Percentiles rank a stretch among this genome's conserved stretches.
Conservation (phyloP, 495 filamentous ascomycete species). For the Tuber aestivum region DNA sequence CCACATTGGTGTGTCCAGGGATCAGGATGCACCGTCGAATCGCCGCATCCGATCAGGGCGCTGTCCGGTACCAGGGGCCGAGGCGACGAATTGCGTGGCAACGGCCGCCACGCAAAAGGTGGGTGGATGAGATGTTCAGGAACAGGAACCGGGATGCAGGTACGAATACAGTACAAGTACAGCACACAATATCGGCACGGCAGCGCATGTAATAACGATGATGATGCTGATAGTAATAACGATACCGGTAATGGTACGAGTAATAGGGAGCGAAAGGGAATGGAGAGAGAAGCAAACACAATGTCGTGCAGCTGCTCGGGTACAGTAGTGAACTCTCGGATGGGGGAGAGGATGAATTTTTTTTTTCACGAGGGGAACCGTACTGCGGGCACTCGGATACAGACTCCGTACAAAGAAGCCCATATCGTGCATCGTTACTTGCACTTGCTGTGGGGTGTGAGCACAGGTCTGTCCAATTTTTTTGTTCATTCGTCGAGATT, state of each 20-base stretch:
- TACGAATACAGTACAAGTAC: neutral
- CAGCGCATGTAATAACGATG: too few species aligned
- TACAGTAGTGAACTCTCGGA: too few species aligned
- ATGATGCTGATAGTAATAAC: too few species aligned
- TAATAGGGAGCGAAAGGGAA: too few species aligned
- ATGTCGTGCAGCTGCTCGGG: too few species aligned
- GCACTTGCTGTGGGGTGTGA: neutral
- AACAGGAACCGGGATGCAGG: neutral
- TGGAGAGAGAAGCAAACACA: too few species aligned
- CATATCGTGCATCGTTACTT: neutral
- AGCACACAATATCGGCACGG: too few species aligned
- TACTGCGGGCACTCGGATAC: neutral
- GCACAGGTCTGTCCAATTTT: too few species aligned
- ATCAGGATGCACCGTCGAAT: neutral
- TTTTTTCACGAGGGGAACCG: neutral
- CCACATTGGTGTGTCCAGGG: neutral
- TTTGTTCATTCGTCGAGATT: too few species aligned
- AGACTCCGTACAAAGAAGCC: neutral
- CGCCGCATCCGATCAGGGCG: neutral
- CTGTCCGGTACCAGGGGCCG: neutral
- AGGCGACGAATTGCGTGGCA: neutral
- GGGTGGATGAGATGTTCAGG: neutral
- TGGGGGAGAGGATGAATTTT: neutral
- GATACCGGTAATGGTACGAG: neutral
- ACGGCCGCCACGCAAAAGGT: neutral